Percentiles rank a stretch among this genome's conserved stretches.
Evolutionary conservation across 2,329 filamentous ascomycete species (phyloP).

Genomic region (Clonostachys chloroleuca): DNA sequence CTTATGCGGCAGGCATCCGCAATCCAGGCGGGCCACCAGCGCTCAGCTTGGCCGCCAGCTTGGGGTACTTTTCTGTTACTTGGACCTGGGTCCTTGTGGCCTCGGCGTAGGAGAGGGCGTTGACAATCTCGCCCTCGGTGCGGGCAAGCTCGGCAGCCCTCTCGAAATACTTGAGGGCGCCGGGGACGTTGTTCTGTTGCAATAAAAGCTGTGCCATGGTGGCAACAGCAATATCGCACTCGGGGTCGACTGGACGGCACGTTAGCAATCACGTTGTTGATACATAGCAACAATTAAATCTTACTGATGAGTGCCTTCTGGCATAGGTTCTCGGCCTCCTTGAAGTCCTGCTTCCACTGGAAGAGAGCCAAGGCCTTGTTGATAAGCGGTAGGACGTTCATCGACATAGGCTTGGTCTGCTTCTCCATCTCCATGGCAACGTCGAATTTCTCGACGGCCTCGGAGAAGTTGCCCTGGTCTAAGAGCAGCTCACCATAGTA

Average conservation of each 20-base stretch:
- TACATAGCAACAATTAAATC: conserved; percentile 24
- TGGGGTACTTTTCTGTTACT: conserved; percentile 82
- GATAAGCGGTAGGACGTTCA: conserved; percentile 96
- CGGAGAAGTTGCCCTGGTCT: conserved; percentile 91
- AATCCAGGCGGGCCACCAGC: conserved; percentile 24
- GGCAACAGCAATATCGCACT: conserved; percentile 97
- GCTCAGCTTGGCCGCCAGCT: conserved; percentile 66
- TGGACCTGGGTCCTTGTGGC: conserved; percentile 94
- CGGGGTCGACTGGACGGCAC: conserved; percentile 73
- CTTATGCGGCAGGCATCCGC: conserved; percentile 26
- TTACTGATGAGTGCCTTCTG: conserved; percentile 95
- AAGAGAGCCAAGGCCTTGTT: conserved; percentile 97
- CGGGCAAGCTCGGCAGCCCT: conserved; percentile 89
- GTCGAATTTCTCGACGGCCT: conserved; percentile 97
- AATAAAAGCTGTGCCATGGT: conserved; percentile 97
- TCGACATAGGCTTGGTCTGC: conserved; percentile 85
- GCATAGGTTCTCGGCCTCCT: conserved; percentile 92
- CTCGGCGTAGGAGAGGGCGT: conserved; percentile 94
- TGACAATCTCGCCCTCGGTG: conserved; percentile 93
- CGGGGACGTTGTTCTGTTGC: conserved; percentile 94
- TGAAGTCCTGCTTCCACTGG: conserved; percentile 97
- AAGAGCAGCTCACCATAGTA: conserved; percentile 97
- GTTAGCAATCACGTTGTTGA: conserved; percentile 25
- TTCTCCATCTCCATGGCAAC: conserved; percentile 99
- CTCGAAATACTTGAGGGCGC: conserved; percentile 96